phyloP scores from a whole-genome alignment of 257 asterid species.

The Linderniella brevidens region DNA sequence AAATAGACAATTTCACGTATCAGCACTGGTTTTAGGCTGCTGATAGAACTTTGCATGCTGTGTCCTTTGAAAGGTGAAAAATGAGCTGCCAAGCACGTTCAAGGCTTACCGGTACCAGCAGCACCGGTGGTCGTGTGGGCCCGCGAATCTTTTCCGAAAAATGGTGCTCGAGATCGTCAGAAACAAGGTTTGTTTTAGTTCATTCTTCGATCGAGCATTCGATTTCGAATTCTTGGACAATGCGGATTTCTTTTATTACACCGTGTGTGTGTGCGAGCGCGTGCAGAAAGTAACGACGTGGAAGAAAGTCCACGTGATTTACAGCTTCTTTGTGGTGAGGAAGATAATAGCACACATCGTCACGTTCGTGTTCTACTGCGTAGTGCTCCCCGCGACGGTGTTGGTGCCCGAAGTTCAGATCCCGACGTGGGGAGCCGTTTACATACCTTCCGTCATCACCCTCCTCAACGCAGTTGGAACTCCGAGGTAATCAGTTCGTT shows the following conservation, averaged over 20 bases:
- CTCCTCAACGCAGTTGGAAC: conserved; percentile 75
- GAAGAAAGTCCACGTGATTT: conserved; percentile 81
- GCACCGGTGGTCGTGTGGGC: conserved; percentile 99
- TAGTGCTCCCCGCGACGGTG: conserved; percentile 74
- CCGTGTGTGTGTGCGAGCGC: conserved; percentile 2
- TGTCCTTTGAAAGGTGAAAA: conserved; percentile 53
- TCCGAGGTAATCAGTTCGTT: conserved; percentile 71
- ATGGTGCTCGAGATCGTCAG: conserved; percentile 59
- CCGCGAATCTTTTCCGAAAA: conserved; percentile 81
- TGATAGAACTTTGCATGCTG: too few relatives aligned
- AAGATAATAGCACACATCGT: conserved; percentile 82
- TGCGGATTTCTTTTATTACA: background rate
- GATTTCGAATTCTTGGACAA: too few relatives aligned
- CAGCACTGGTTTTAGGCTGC: background rate
- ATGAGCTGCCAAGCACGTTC: conserved; percentile 88
- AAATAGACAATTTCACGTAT: background rate
- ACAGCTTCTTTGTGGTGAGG: conserved; percentile 87
- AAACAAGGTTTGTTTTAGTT: conserved; percentile 42
- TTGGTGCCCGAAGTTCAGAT: conserved; percentile 75
- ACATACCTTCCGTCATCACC: conserved; percentile 68
- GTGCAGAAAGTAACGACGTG: conserved; percentile 71
- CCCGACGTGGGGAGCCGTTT: conserved; percentile 90
- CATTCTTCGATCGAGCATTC: too few relatives aligned
- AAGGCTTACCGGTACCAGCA: conserved; percentile 90
- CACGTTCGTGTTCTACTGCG: conserved; percentile 62